Conservation (phyloP, 371 early-diverging fungal species). For the Umbelopsis sp. region DNA sequence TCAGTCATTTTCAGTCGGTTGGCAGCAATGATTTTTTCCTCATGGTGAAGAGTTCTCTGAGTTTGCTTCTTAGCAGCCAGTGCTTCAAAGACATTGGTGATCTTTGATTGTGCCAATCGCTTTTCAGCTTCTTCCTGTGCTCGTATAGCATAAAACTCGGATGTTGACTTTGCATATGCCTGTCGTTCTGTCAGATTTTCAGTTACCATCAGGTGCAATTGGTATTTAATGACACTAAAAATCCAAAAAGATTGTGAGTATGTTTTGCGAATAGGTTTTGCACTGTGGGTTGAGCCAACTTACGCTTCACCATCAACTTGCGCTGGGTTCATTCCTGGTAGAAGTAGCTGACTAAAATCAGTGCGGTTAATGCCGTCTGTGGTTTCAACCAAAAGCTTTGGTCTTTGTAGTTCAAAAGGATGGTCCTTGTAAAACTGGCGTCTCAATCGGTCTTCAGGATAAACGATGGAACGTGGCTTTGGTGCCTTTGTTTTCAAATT, state of each 20-base stretch:
- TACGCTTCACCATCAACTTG: conserved; percentile 73
- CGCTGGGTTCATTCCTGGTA: conserved; percentile 53
- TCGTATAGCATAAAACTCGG: conserved; percentile 73
- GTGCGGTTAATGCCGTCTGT: conserved; percentile 49
- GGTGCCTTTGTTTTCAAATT: conserved; percentile 58
- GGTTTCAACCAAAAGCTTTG: conserved; percentile 65
- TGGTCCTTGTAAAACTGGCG: conserved; percentile 86
- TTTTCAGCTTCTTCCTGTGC: conserved; percentile 76
- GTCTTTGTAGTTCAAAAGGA: conserved; percentile 82
- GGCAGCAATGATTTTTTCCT: conserved; percentile 36
- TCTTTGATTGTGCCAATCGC: conserved; percentile 64
- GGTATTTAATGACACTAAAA: conserved; percentile 68
- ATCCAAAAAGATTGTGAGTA: background rate
- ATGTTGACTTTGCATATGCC: conserved; percentile 73
- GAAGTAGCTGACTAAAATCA: conserved; percentile 47
- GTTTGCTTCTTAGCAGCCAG: conserved; percentile 36
- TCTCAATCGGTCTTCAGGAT: conserved; percentile 88
- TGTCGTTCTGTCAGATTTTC: conserved; percentile 67
- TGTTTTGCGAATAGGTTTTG: background rate
- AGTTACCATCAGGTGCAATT: conserved; percentile 71
- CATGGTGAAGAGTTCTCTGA: conserved; percentile 36
- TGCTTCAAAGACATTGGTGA: conserved; percentile 30
- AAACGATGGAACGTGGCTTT: conserved; percentile 72
- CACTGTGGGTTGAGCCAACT: conserved; percentile 23
- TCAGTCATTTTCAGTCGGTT: background rate